Evolutionary conservation across 2,329 filamentous ascomycete species (phyloP), one percentile per base, ranked within the genome.

Genomic region (Phialophora verrucosa): DNA sequence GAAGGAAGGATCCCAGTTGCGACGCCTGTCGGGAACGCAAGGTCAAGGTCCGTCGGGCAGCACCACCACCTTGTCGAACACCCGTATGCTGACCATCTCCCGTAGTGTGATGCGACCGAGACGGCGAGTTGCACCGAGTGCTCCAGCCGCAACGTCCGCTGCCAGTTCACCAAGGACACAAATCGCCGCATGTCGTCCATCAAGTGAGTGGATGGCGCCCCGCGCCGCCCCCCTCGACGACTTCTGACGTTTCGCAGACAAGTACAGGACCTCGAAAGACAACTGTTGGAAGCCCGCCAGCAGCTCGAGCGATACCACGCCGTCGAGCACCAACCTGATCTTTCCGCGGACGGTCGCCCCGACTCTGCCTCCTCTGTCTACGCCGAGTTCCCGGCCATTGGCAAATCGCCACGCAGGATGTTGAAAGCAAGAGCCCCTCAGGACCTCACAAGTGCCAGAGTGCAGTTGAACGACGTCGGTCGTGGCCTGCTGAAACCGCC

Each of bases 101-200:
- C 44, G 25, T 53, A 88, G 85, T 99, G 95, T 78, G 95, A 99
- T 82, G 95, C 95, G 35, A 98, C 95, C 17, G 95, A 98, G 77
- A 97, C 92, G 20, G 90, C 91, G 11, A 97, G 94, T 79, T 99
- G 95, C 78, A 97, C 95, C 1, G 95, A 99, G 80, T 99, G 95
- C 80, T 95, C 92, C 4, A 97, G 93, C 77, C 90, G 95, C 71
- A 96, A 94, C 76, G 94, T 98, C 71, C 96, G 96, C 78, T 99
- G 95, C 76, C 94, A 98, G 76, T 99, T 99, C 77, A 99, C 95
- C 58, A 99, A 99, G 80, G 95, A 99, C 79, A 99, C 95, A 12
- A 99, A 99, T 77, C 87, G 95, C 66, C 88, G 95, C 69, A 99
- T 99, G 95, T 98, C 95, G 20, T 98, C 94, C 1, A 98, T 98